Evolutionary conservation across 1,284 basidiomycete species (phyloP).

Genomic region (Athelia sp.): DNA sequence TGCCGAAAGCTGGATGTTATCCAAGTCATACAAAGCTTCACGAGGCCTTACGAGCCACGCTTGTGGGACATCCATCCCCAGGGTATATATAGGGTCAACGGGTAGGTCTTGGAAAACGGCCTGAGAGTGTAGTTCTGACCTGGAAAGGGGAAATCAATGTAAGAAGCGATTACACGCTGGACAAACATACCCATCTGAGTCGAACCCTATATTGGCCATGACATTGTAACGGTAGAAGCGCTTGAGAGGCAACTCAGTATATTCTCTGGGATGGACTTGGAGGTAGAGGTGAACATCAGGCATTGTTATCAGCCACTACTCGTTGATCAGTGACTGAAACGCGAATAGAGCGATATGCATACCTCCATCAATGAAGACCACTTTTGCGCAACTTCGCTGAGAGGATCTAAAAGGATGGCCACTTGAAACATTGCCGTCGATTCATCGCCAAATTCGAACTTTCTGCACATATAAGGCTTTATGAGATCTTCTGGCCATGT

Average conservation of each 20-base stretch:
- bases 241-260: slow-evolving; percentile 84
- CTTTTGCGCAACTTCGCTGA: slow-evolving; percentile 81
- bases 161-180: neutral
- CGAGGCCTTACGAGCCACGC: slow-evolving; percentile 92
- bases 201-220: slow-evolving; percentile 56
- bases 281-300: slow-evolving; percentile 68
- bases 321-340: neutral
- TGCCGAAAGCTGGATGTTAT: slow-evolving; percentile 85
- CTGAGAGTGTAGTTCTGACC: slow-evolving; percentile 47
- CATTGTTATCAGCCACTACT: slow-evolving; percentile 53
- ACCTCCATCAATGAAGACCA: slow-evolving; percentile 81
- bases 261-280: slow-evolving; percentile 67
- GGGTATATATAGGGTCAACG: slow-evolving; percentile 79
- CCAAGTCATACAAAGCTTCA: slow-evolving; percentile 88
- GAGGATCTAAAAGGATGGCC: slow-evolving; percentile 77
- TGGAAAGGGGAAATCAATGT: slow-evolving; percentile 17
- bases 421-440: slow-evolving; percentile 68
- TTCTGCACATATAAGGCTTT: slow-evolving; percentile 31
- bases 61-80: slow-evolving; percentile 85
- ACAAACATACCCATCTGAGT: slow-evolving; percentile 60
- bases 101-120: slow-evolving; percentile 53
- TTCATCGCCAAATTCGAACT: slow-evolving; percentile 68
- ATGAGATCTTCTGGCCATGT: neutral
- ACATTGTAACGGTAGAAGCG: slow-evolving; percentile 90
- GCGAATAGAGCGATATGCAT: slow-evolving; percentile 10